A percentile compares a stretch with the other conserved stretches of the same genome.
These are phyloP conservation scores for Inga leiocalycina DNA, from an alignment of 306 rosid genomes.

Conservation along the genomic window DNA sequence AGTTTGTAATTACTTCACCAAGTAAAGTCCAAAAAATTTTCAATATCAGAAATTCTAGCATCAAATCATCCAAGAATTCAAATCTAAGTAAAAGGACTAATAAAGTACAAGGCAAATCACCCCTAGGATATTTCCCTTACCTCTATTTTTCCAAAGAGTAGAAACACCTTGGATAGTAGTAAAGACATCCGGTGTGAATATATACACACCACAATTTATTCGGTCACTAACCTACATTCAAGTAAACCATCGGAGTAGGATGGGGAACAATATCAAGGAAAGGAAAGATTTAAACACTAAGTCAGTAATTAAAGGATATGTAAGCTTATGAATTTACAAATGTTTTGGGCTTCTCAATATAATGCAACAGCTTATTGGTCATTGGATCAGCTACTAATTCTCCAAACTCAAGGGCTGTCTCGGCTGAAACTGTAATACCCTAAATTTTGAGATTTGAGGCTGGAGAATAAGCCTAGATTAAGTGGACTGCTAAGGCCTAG, in stretches of 20 bases:
- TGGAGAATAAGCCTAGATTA: too few relatives aligned
- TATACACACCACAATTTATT: conserved; percentile 89
- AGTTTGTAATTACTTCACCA: not conserved
- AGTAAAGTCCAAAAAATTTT: not conserved
- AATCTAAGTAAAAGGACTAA: not conserved
- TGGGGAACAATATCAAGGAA: not conserved
- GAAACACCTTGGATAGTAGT: conserved; percentile 78
- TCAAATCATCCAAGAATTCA: not conserved
- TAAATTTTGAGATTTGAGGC: too few relatives aligned
- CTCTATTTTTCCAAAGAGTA: conserved; percentile 76
- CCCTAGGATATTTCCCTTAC: conserved; percentile 40
- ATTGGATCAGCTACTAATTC: conserved; percentile 80
- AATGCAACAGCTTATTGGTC: conserved; percentile 89
- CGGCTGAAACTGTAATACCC: conserved; percentile 54
- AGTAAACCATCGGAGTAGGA: conserved; percentile 19
- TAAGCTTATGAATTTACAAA: conserved; percentile 62
- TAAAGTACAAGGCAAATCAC: not conserved
- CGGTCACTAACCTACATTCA: conserved; percentile 85
- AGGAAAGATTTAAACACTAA: conserved; percentile 21
- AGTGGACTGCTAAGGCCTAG: too few relatives aligned
- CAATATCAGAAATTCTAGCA: not conserved
- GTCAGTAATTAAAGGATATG: conserved; percentile 14
- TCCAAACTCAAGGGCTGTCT: conserved; percentile 82
- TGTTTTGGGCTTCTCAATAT: conserved; percentile 95
- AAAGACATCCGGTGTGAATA: conserved; percentile 87